Evolutionary conservation across 2,329 filamentous ascomycete species (phyloP), one percentile per base, ranked within the genome.

Genomic region (Hypoxylon sp.): DNA sequence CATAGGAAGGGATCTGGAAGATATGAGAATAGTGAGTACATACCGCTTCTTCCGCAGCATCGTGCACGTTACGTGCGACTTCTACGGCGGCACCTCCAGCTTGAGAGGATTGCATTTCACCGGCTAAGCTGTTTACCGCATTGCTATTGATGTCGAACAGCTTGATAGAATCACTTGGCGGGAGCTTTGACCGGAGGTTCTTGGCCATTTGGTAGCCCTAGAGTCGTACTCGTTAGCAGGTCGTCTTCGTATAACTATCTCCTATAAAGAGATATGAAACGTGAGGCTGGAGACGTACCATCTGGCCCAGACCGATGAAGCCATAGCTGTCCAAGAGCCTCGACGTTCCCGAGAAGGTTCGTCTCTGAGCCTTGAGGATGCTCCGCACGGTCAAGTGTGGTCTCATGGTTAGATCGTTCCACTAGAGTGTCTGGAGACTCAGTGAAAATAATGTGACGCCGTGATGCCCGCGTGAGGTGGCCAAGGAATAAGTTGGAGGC

Each of bases 131-230:
- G 57, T 76, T 73, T 68, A 77, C 75, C 3, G 81, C 78, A 29
- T 77, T 74, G 29, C 73, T 72, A 68, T 87, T 85, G 71, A 86
- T 80, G 69, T 87, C 84, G 65, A 81, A 86, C 54, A 87, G 73
- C 52, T 75, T 76, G 40, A 87, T 67, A 40, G 75, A 79, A 70
- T 86, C 83, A 38, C 69, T 74, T 1, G 82, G 74, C 23, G 75
- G 68, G 27, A 86, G 76, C 70, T 84, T 86, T 26, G 81, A 76
- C 70, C 84, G 83, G 3, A 87, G 78, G 69, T 86, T 87, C 73
- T 80, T 82, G 60, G 83, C 84, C 84, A 87, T 86, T 75, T 85
- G 83, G 66, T 82, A 86, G 37, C 84, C 84, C 83, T 86, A 37
- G 18, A 40, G 46, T 9, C 23, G 27, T 3, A 20, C 50, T 18